Evolutionary conservation across 108 stramenopile species (phyloP), one percentile per base, ranked within the genome.

Genomic region (Cyclotella cryptica): DNA sequence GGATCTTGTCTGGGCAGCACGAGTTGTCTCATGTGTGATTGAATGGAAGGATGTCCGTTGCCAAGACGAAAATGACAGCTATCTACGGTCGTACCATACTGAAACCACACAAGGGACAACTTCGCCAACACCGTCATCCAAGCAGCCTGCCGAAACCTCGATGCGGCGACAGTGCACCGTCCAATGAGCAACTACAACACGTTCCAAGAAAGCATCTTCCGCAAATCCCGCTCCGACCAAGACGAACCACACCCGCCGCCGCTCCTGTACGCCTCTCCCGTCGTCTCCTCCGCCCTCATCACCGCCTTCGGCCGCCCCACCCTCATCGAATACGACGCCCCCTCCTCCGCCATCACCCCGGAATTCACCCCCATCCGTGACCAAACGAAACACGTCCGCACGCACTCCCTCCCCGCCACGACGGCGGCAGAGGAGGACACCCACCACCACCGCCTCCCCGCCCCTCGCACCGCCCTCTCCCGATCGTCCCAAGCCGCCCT

Each of bases 231-330:
- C 3, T 41, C 61, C 40, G 39, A 63, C 61, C 17, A 39, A 17
- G 55, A 24, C 22, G 26, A 58, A 24, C 53, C 70, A 8, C 4
- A 13, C 3, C 70, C 70, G 0, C 55, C 70, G 45, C 81, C 74
- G 0, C 74, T 74, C 43, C 41, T 82, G 9, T 82, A 82, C 29
- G 17, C 74, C 58, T 62, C 62, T 26, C 70, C 75, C 9, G 35
- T 55, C 24, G 81, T 76, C 19, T 82, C 81, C 3, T 45, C 69
- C 6, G 70, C 81, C 21, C 70, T 82, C 30, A 76, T 82, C 10
- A 76, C 81, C 0, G 74, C 74, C 29, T 82, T 76, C 29, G 81
- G 81, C 18, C 65, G 75, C 6, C 81, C 81, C 64, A 82, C 81
- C 26, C 69, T 82, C 46, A 69, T 82, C 45, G 81, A 82, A 51